Evolutionary conservation across 2,329 filamentous ascomycete genomes (phyloP).

Genomic region (Trichoderma sp.): DNA sequence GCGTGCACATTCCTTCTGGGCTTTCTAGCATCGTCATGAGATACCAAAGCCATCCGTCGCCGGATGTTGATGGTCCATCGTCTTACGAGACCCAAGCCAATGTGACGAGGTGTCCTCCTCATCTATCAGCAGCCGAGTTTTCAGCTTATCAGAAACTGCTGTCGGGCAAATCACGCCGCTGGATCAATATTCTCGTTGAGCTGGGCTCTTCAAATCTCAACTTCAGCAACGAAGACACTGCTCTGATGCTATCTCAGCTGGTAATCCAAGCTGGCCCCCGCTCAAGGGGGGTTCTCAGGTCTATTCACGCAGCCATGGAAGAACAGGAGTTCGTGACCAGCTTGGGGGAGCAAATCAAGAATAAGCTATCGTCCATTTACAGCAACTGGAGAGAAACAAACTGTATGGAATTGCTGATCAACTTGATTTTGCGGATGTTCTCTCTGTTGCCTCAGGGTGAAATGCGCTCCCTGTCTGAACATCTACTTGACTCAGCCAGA

Average conservation of each 20-base stretch:
- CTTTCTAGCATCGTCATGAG: conserved; percentile 17
- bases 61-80: conserved; percentile 28
- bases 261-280: conserved; percentile 58
- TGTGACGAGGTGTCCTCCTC: conserved; percentile 50
- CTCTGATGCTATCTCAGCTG: conserved; percentile 54
- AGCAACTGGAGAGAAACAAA: conserved; percentile 62
- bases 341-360: conserved; percentile 51
- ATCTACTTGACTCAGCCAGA: conserved; percentile 48
- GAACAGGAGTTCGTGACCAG: conserved; percentile 53
- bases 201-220: conserved; percentile 59
- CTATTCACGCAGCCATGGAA: conserved; percentile 51
- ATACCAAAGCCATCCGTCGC: neutral
- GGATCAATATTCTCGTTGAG: conserved; percentile 54
- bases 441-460: conserved; percentile 8
- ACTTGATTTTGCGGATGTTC: conserved; percentile 49
- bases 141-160: conserved; percentile 53
- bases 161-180: conserved; percentile 50
- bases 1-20: conserved; percentile 26
- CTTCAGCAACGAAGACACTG: conserved; percentile 50
- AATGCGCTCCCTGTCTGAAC: conserved; percentile 31
- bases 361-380: conserved; percentile 48
- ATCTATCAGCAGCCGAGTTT: conserved; percentile 55
- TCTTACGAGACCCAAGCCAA: conserved; percentile 59
- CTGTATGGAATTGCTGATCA: conserved; percentile 61
- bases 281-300: neutral